Conservation (phyloP, 768 basidiomycete species). For the Leccinum olivaceopallidum region DNA sequence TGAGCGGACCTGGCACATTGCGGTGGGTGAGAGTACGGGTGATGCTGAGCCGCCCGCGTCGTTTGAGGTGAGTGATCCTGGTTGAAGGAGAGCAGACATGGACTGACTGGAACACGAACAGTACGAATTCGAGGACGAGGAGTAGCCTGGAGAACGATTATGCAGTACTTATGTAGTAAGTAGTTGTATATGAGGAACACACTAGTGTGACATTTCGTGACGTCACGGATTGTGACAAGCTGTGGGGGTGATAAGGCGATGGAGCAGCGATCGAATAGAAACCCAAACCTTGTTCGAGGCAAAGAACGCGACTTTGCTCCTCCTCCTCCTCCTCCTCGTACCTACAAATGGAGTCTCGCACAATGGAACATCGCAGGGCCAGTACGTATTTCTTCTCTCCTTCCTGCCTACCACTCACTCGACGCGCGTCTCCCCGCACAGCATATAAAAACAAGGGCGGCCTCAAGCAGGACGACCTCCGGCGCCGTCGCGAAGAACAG, state of each 20-base stretch:
- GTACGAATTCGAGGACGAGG: conserved; percentile 77
- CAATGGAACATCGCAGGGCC: conserved; percentile 72
- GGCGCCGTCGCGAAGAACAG: conserved; percentile 95
- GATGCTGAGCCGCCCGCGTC: conserved; percentile 76
- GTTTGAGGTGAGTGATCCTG: conserved; percentile 69
- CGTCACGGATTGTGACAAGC: conserved; percentile 2
- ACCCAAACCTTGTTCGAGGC: conserved; percentile 10
- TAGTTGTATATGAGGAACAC: background rate
- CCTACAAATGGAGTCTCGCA: conserved; percentile 56
- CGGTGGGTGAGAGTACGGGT: conserved; percentile 67
- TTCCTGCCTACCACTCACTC: conserved; percentile 16
- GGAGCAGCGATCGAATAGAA: background rate
- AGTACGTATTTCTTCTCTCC: conserved; percentile 43
- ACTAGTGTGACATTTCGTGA: background rate
- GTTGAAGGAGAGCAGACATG: background rate
- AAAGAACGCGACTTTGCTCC: conserved; percentile 13
- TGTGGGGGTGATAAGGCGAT: conserved; percentile 28
- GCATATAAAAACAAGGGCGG: conserved; percentile 92
- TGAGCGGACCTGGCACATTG: conserved; percentile 50
- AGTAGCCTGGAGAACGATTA: conserved; percentile 26
- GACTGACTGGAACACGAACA: conserved; percentile 34
- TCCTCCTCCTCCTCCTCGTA: background rate
- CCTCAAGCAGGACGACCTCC: conserved; percentile 89
- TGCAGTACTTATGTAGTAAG: background rate
- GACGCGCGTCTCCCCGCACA: conserved; percentile 45